These are phyloP conservation scores for Gracilaria vermiculophylla DNA, from an alignment of 23 red algal species.

Conservation along the genomic window DNA sequence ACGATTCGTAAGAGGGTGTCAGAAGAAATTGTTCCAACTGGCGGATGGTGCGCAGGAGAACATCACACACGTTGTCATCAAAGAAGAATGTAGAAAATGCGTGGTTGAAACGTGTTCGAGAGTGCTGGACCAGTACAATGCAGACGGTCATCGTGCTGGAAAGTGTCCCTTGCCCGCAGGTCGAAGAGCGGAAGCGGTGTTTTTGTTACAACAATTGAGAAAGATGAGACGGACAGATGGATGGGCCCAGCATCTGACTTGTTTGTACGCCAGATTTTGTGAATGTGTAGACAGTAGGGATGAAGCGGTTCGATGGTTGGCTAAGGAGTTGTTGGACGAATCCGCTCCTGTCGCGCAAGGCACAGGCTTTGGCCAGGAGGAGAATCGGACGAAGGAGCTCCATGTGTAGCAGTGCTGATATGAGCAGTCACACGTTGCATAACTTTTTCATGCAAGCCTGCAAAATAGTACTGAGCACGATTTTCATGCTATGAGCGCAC, in stretches of 20 bases:
- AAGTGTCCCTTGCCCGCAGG: slow-evolving; percentile 65
- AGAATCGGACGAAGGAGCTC: not conserved
- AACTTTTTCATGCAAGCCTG: too few species aligned
- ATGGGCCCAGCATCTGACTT: slow-evolving; percentile 9
- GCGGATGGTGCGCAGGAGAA: not conserved
- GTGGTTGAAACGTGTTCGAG: slow-evolving; percentile 45
- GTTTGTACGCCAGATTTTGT: slow-evolving; percentile 37
- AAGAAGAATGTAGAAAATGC: slow-evolving; percentile 21
- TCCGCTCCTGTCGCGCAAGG: not conserved
- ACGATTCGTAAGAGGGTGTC: slow-evolving; percentile 48
- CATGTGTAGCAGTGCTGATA: too few species aligned
- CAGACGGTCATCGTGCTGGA: slow-evolving; percentile 60
- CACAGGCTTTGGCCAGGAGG: not conserved
- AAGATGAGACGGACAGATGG: slow-evolving; percentile 11
- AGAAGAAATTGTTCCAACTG: slow-evolving; percentile 45
- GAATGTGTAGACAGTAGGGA: slow-evolving; percentile 69
- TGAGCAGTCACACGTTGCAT: too few species aligned
- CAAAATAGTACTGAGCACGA: too few species aligned
- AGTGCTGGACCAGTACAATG: slow-evolving; percentile 57
- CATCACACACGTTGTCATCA: not conserved
- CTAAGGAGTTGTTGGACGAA: slow-evolving; percentile 40
- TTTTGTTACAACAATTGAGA: slow-evolving; percentile 53
- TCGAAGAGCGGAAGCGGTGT: slow-evolving; percentile 61
- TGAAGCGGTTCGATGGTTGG: slow-evolving; percentile 47
- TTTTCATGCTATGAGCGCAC: too few species aligned